Evolutionary conservation across 1,139 yeast species (phyloP), one percentile per base, ranked within the genome.

Genomic region (Ogataea hybrid): DNA sequence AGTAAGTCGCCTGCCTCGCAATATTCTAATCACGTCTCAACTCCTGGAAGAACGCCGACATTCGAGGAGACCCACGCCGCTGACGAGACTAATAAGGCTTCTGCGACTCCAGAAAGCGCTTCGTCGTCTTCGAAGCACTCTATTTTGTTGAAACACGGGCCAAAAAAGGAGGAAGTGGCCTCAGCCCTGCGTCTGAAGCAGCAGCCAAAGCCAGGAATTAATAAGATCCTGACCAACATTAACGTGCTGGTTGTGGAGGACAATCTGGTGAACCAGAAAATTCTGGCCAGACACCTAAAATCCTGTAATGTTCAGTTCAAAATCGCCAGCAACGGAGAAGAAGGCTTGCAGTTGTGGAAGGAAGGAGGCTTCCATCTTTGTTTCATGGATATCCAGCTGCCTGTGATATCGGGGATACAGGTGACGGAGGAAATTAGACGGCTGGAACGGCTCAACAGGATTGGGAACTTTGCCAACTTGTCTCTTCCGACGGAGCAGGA

Each of bases 191-290:
- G 39, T 20, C 28, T 46, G 22, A 39, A 39, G 23, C 33, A 35
- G 10, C 40, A 50, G 25, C 51, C 49, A 14, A 51, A 60, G 30
- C 52, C 62, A 9, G 64, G 76, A 3, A 65, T 73, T 11, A 74
- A 73, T 20, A 70, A 73, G 43, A 81, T 77, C 8, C 57, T 77
- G 22, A 96, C 97, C 0, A 87, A 89, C 46, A 83, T 92, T 39
- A 87, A 89, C 29, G 96, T 92, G 3, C 68, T 92, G 42, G 92
- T 92, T 27, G 98, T 94, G 6, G 98, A 92, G 63, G 98, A 92
- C 70, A 92, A 92, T 62, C 84, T 92, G 36, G 90, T 92, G 57
- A 92, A 92, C 64, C 95, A 88, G 67, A 87, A 88, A 37, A 90
- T 92, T 73, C 72, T 92, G 59, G 95, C 92, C 22, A 88, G 95